Conservation (phyloP, 495 filamentous ascomycete genomes). For the Tuber borchii region DNA sequence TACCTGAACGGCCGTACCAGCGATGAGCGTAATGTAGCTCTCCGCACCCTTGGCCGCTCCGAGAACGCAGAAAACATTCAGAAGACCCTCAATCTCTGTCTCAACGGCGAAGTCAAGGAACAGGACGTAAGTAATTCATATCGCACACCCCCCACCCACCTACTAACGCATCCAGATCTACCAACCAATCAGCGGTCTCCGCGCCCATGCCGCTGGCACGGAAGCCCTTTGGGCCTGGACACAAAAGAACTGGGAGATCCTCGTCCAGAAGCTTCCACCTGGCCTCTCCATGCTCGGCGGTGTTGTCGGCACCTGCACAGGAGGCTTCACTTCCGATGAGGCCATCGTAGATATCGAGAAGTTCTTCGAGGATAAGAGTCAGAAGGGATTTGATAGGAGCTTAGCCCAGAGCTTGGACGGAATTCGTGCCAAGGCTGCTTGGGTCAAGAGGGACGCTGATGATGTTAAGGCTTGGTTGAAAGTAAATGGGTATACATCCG, state of each 20-base stretch:
- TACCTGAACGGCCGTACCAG: conserved; percentile 79
- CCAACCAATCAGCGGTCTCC: conserved; percentile 70
- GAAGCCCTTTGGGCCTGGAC: conserved; percentile 76
- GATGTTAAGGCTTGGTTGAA: conserved; percentile 54
- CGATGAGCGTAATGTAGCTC: conserved; percentile 92
- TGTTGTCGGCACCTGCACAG: conserved; percentile 76
- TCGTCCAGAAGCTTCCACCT: conserved; percentile 74
- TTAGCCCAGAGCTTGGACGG: conserved; percentile 59
- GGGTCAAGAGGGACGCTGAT: conserved; percentile 53
- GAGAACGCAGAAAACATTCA: conserved; percentile 71
- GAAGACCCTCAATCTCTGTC: conserved; percentile 66
- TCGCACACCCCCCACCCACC: background rate
- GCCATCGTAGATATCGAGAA: conserved; percentile 66
- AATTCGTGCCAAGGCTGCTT: conserved; percentile 55
- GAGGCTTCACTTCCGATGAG: conserved; percentile 68
- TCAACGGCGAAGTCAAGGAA: conserved; percentile 79
- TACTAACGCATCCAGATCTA: conserved; percentile 54
- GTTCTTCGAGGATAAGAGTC: conserved; percentile 76
- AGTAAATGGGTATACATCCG: conserved; percentile 46
- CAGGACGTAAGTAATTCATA: conserved; percentile 56
- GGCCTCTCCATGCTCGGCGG: conserved; percentile 75
- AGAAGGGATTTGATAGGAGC: conserved; percentile 62
- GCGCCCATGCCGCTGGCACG: conserved; percentile 70
- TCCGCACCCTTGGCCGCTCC: conserved; percentile 76
- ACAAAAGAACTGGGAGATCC: conserved; percentile 74